phyloP scores from a whole-genome alignment of 805 yeast species.

The Sugiyamaella chiloensis region DNA sequence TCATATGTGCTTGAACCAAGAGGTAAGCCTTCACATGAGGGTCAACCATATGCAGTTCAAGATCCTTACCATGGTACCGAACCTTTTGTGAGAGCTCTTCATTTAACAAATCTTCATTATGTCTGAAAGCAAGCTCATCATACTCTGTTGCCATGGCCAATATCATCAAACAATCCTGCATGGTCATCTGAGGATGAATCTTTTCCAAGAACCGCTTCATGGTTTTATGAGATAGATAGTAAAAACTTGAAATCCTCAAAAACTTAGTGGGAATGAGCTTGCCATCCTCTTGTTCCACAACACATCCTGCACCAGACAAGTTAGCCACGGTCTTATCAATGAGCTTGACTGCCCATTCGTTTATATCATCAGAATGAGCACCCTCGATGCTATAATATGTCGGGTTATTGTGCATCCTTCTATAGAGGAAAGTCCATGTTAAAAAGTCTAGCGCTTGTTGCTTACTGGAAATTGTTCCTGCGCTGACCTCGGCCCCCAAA shows the following conservation, averaged over 20 bases:
- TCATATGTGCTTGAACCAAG: slow-evolving; percentile 68
- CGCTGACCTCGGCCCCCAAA: slow-evolving; percentile 74
- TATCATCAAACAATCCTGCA: slow-evolving; percentile 61
- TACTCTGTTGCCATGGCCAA: slow-evolving; percentile 71
- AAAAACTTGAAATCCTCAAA: slow-evolving; percentile 81
- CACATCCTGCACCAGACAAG: slow-evolving; percentile 70
- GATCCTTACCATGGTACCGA: slow-evolving; percentile 50
- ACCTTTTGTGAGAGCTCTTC: slow-evolving; percentile 70
- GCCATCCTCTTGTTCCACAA: slow-evolving; percentile 39
- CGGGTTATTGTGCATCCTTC: slow-evolving; percentile 75
- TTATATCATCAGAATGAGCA: slow-evolving; percentile 41
- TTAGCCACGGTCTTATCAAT: slow-evolving; percentile 68
- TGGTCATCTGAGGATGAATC: slow-evolving; percentile 44
- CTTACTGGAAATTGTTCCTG: slow-evolving; percentile 60
- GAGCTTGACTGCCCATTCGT: slow-evolving; percentile 40
- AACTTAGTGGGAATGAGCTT: slow-evolving; percentile 63
- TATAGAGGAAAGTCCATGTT: slow-evolving; percentile 71
- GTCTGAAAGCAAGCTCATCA: slow-evolving; percentile 85
- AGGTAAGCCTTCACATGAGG: slow-evolving; percentile 79
- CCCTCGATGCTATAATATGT: slow-evolving; percentile 71
- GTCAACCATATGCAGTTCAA: slow-evolving; percentile 63
- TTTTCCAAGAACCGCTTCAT: slow-evolving; percentile 63
- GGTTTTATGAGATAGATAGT: slow-evolving; percentile 88
- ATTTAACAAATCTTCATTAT: slow-evolving; percentile 86
- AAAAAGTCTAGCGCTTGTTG: slow-evolving; percentile 73